Percentiles rank a stretch among this genome's conserved stretches.
phyloP scores from a whole-genome alignment of 805 yeast genomes.

The Ascoidea rubescens region DNA sequence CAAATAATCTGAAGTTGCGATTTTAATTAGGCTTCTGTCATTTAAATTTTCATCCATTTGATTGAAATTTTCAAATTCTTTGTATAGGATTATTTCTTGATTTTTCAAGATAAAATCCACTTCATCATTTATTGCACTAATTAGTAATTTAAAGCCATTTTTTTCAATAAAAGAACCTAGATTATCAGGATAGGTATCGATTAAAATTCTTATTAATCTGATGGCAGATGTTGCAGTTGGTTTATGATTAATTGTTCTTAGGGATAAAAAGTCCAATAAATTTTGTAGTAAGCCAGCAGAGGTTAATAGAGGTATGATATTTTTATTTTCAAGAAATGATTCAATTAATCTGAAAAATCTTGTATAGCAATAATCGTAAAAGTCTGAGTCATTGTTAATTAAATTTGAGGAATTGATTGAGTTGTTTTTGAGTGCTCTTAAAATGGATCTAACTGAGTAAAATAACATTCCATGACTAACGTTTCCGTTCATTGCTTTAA shows the following conservation, averaged over 20 bases:
- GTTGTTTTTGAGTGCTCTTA: slow-evolving; percentile 31
- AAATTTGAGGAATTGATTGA: background rate
- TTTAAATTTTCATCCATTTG: background rate
- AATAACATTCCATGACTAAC: slow-evolving; percentile 75
- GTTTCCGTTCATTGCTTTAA: slow-evolving; percentile 71
- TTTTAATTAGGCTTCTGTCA: slow-evolving; percentile 1
- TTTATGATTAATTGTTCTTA: slow-evolving; percentile 35
- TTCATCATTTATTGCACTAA: slow-evolving; percentile 48
- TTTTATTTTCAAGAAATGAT: slow-evolving; percentile 41
- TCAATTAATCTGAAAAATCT: slow-evolving; percentile 49
- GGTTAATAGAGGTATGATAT: slow-evolving; percentile 41
- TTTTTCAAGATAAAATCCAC: slow-evolving; percentile 47
- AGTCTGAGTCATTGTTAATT: slow-evolving; percentile 15
- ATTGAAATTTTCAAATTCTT: background rate
- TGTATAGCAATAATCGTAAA: slow-evolving; percentile 33
- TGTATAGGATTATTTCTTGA: slow-evolving; percentile 29
- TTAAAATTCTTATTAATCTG: slow-evolving; percentile 34
- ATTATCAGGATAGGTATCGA: slow-evolving; percentile 30
- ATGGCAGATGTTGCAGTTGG: slow-evolving; percentile 51
- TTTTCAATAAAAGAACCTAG: slow-evolving; percentile 49
- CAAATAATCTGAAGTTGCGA: slow-evolving; percentile 26
- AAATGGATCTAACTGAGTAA: slow-evolving; percentile 54
- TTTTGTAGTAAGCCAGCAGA: slow-evolving; percentile 67
- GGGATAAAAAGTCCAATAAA: slow-evolving; percentile 43
- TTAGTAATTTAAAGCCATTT: slow-evolving; percentile 51